Conservation (phyloP, 148 eudicot species). For the Vaccinium corymbosum region DNA sequence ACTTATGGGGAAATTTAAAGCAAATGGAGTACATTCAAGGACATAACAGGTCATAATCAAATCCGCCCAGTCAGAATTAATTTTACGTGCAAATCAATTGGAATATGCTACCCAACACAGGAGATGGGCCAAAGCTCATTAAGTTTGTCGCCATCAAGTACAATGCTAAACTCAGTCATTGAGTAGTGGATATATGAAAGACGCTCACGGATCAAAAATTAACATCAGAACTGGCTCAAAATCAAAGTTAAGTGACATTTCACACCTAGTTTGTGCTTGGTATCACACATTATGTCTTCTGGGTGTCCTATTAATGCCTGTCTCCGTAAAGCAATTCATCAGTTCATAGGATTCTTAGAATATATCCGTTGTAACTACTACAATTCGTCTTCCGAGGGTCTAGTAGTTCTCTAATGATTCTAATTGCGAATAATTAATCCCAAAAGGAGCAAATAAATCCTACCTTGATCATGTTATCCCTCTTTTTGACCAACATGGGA, state of each 20-base stretch:
- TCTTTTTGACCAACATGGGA: neutral
- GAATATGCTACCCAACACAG: neutral
- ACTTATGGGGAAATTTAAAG: neutral
- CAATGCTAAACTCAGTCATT: neutral
- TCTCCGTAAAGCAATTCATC: conserved; percentile 1
- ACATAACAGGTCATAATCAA: neutral
- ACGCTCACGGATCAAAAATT: neutral
- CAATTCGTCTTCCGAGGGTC: neutral
- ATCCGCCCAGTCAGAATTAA: neutral
- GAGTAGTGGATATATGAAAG: neutral
- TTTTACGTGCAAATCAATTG: neutral
- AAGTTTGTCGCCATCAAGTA: neutral
- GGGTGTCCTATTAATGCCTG: neutral
- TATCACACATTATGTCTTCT: neutral
- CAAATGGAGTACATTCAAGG: too few relatives aligned
- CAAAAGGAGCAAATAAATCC: neutral
- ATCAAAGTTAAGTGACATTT: neutral
- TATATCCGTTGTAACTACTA: neutral
- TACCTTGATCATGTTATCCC: neutral
- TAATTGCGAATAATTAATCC: neutral
- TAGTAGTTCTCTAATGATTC: neutral
- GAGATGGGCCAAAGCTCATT: neutral
- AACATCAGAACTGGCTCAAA: neutral
- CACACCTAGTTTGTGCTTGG: neutral
- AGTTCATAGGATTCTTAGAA: neutral